Base-by-base conservation (phyloP, 306 rosid genomes). In the Betula pendula region DNA sequence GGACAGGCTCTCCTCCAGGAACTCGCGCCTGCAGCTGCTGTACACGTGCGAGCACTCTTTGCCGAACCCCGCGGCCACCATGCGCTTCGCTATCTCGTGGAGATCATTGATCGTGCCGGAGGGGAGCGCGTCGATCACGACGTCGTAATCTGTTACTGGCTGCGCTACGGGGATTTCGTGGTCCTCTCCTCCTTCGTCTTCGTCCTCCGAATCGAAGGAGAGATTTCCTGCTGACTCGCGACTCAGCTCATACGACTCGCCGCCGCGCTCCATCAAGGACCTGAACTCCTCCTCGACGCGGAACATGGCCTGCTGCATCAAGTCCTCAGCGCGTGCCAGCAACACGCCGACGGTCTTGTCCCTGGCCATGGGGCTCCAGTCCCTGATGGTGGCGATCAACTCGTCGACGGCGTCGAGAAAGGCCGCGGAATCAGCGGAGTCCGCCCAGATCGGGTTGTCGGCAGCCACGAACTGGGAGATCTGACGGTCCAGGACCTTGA, bases 21-120 rank as follows among this genome's bases (percentile, higher is more conserved):
- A 95, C 76, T 92, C 99, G 35, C 99, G 82, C 79, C 99, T 77
- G 88, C 91, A 88, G 75, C 90, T 89, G 31, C 94, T 89, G 66
- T 90, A 95, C 76, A 91, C 94, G 67, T 91, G 98, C 5, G 92
- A 88, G 59, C 98, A 91, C 88, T 95, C 96, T 76, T 95, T 95
- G n/a, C 89, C 94, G 31, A 89, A 95, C 8, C 96, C 93, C 1
- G 94, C 97, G 6, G 91, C 89, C 52, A 89, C 96, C 99, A 95
- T 95, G 2, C 97, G 91, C 83, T 93, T 89, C 65, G 97, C 97
- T 51, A 95, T 95, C 74, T 95, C 97, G 24, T 92, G 98, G 47
- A 95, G 99, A 29, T 92, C 97, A 76, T 84, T 86, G 83, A 90
- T 81, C 2, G 92, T 91, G 4, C 81, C 94, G 1, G 96, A 88